These are phyloP conservation scores for Acacia concinna DNA, from an alignment of 331 rosid species.

Conservation along the genomic window DNA sequence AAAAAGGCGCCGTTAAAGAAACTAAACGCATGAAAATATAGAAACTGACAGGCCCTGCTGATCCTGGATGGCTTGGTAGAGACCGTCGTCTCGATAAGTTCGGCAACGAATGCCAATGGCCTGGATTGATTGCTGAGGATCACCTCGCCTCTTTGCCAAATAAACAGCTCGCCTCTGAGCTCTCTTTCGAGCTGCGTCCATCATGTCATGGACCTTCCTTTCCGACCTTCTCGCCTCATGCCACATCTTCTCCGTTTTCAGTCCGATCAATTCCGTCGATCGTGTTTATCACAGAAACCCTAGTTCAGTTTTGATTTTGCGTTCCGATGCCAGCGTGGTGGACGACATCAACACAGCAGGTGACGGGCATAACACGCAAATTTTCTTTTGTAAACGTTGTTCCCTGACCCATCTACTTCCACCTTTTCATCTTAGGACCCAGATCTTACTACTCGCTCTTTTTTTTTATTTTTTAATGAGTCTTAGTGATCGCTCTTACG, in stretches of 20 bases:
- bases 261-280: conserved; percentile 6
- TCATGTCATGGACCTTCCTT: conserved; percentile 97
- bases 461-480: too few relatives aligned
- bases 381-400: background rate
- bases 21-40: background rate
- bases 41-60: conserved; percentile 89
- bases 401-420: conserved; percentile 10
- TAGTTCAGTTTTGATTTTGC: conserved; percentile 5
- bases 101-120: conserved; percentile 74
- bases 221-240: conserved; percentile 98
- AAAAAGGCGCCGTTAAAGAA: background rate
- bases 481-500: background rate
- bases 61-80: conserved; percentile 91
- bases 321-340: background rate
- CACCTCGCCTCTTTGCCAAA: conserved; percentile 93
- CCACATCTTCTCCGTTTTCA: conserved; percentile 65
- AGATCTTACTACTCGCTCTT: background rate
- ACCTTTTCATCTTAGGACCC: background rate
- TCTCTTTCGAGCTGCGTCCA: conserved; percentile 99
- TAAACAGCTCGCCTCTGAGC: conserved; percentile 93
- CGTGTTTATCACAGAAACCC: conserved; percentile 32
- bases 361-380: background rate
- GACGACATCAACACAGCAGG: background rate
- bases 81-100: conserved; percentile 82
- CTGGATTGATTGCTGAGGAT: conserved; percentile 92